Percentiles rank a stretch among this genome's conserved stretches.
Conservation (phyloP, 23 red algal species). For the Gracilaria vermiculophylla region DNA sequence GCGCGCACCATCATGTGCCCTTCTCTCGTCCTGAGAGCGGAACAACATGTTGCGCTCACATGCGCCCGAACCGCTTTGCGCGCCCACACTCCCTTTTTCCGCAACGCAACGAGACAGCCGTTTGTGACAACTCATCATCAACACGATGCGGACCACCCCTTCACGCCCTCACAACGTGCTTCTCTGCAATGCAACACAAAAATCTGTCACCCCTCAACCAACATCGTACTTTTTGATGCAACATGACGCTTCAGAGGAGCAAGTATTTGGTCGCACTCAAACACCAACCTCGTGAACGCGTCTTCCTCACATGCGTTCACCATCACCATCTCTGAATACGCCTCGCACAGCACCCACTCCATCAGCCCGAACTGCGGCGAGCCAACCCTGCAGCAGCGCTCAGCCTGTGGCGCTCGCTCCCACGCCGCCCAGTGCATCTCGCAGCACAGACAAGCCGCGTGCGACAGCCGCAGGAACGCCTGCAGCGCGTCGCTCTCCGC, state of each 20-base stretch:
- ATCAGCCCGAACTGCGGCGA: conserved; percentile 4
- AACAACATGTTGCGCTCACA: background rate
- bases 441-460: conserved; percentile 37
- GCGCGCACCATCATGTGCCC: background rate
- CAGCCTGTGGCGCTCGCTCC: background rate
- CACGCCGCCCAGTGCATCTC: conserved; percentile 29
- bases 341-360: conserved; percentile 15
- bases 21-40: background rate
- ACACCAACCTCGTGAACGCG: background rate
- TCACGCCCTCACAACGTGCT: no score
- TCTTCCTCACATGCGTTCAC: background rate
- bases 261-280: conserved; percentile 6
- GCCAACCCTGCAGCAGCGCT: background rate
- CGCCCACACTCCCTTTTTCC: background rate
- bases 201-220: no score
- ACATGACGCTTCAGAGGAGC: background rate
- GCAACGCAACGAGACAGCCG: no score
- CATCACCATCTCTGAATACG: conserved; percentile 29
- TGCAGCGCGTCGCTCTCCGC: background rate
- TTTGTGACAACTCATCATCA: no score
- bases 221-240: no score
- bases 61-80: background rate
- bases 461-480: conserved; percentile 12
- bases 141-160: no score
- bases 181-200: no score